Evolutionary conservation across 2,329 filamentous ascomycete genomes (phyloP), one percentile per base, ranked within the genome.

Genomic region (Fusarium sp.): DNA sequence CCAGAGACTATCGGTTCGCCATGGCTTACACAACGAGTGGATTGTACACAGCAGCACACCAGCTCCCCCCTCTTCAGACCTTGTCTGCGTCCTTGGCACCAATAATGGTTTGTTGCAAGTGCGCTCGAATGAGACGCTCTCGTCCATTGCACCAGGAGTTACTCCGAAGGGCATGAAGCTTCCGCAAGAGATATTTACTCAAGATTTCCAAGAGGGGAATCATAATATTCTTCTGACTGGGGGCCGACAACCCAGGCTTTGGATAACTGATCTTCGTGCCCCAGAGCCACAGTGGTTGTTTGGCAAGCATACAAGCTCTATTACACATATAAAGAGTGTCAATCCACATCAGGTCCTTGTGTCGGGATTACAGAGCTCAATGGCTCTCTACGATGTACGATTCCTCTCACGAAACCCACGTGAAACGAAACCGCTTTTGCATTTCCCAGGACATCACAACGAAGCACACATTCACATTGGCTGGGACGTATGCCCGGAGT

Each of bases 331-430:
- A 33, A 81, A 80, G 34, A 81, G 83, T 53, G 70, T 88, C 3
- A 82, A 83, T 49, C 75, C 77, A 9, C 77, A 87, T 68, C 83
- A 85, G 44, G 77, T 89, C 20, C 77, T 90, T 3, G 84, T 84
- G 5, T 83, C 86, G 0, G 86, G 87, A 2, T 76, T 88, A 3
- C 71, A 77, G 33, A 81, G 80, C 72, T 79, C 72, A 54, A 84
- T 90, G 78, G 80, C 80, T 2, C 76, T 89, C 7, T 90, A 88
- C 70, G 88, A 91, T 65, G 64, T 86, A 33, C 86, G 88, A 2
- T 87, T 81, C 67, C 52, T 71, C 23, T 57, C 44, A 41, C 38
- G 53, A 38, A 62, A 61, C 7, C 44, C 68, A 3, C 71, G 72
- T 52, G 65, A 71, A 8, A 72, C 77, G 1, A 64, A 49, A 7